These are phyloP conservation scores for Moesziomyces aphidis DNA, from an alignment of 1,284 basidiomycete species.

Conservation along the genomic window DNA sequence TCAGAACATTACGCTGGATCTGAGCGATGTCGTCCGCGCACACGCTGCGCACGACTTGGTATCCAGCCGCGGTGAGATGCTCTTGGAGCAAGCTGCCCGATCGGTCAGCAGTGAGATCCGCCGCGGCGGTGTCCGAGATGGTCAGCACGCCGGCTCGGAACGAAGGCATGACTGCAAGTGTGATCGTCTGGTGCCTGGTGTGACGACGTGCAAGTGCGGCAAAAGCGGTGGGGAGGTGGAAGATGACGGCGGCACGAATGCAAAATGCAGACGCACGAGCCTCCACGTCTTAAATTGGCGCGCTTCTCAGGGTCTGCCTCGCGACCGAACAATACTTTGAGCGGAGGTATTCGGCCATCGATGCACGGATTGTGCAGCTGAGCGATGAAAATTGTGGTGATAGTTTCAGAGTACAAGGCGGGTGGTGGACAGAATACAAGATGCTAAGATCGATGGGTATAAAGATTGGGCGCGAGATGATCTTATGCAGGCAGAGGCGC, in stretches of 20 bases:
- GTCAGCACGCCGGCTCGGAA: constrained; percentile 31
- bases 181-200: too few species aligned
- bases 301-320: background rate
- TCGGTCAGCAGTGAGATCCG: constrained; percentile 32
- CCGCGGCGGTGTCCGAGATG: constrained; percentile 52
- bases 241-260: background rate
- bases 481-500: constrained; percentile 20
- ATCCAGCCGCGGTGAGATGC: constrained; percentile 11
- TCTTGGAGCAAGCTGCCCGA: constrained; percentile 48
- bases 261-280: background rate
- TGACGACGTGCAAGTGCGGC: background rate
- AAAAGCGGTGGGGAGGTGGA: too few species aligned
- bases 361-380: too few species aligned
- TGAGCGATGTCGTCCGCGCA: constrained; percentile 33
- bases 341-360: background rate
- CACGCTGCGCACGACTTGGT: constrained; percentile 8
- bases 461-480: background rate
- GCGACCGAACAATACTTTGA: too few species aligned
- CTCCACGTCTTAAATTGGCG: background rate
- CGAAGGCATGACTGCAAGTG: constrained; percentile 2
- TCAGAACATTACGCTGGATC: constrained; percentile 6
- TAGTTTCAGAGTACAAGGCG: background rate
- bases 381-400: background rate
- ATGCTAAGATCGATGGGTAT: background rate
- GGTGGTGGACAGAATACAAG: background rate